Conservation (phyloP, 225 moss, liverwort and hornwort species). For the Physcomitrellopsis africana region DNA sequence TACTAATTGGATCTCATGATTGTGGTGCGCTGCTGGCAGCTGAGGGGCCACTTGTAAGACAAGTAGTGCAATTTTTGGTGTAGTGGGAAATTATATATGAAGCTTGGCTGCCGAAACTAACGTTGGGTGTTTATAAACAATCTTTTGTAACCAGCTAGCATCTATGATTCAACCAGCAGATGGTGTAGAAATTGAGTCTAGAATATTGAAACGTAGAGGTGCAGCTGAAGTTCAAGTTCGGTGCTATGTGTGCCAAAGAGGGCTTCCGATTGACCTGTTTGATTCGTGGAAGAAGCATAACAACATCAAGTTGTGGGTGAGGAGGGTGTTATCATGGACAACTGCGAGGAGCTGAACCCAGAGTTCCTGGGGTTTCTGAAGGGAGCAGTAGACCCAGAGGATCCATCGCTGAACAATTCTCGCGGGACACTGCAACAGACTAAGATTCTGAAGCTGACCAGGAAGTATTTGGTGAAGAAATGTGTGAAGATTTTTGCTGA, state of each 20-base stretch:
- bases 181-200: too few species aligned
- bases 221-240: constrained; percentile 71
- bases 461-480: constrained; percentile 81
- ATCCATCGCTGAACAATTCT: constrained; percentile 70
- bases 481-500: constrained; percentile 75
- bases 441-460: constrained; percentile 74
- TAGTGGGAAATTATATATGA: too few species aligned
- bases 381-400: constrained; percentile 76
- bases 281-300: constrained; percentile 68
- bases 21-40: too few species aligned
- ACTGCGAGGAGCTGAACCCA: constrained; percentile 76
- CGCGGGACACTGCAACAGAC: constrained; percentile 77
- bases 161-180: too few species aligned
- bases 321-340: constrained; percentile 85
- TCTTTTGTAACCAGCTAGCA: too few species aligned
- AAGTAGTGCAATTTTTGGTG: too few species aligned
- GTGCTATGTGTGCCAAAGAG: constrained; percentile 63
- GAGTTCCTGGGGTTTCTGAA: constrained; percentile 79
- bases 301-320: constrained; percentile 80
- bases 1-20: too few species aligned
- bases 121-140: too few species aligned
- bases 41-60: too few species aligned
- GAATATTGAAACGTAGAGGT: constrained; percentile 45
- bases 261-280: constrained; percentile 73
- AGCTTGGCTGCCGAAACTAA: too few species aligned